Evolutionary conservation across 2,329 filamentous ascomycete genomes (phyloP).

Genomic region (Apiospora saccharicola): DNA sequence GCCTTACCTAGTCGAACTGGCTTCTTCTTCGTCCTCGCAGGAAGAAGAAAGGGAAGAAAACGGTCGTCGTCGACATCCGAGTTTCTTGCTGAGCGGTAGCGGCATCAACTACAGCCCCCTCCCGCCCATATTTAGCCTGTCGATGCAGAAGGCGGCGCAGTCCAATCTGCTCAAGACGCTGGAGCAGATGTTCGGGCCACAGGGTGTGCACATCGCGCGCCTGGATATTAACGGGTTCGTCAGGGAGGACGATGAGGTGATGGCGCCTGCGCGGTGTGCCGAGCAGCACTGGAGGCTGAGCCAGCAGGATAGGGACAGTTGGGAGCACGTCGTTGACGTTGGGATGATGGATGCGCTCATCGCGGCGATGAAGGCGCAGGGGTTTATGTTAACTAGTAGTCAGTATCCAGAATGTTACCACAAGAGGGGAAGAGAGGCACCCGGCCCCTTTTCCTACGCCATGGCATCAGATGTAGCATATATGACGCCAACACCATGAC

Average conservation of each 20-base stretch:
- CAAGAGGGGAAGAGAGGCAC: too few species aligned
- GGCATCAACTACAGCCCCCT: slow-evolving; percentile 4
- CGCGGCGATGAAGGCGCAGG: background rate
- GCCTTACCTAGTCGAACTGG: slow-evolving; percentile 1
- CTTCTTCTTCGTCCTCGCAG: background rate
- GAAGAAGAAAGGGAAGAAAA: too few species aligned
- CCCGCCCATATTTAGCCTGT: background rate
- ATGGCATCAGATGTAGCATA: background rate
- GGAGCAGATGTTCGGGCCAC: background rate
- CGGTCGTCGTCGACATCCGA: background rate
- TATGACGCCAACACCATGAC: background rate
- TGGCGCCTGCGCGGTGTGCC: slow-evolving; percentile 3
- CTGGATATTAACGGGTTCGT: slow-evolving; percentile 17
- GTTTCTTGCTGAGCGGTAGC: slow-evolving; percentile 14
- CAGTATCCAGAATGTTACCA: too few species aligned
- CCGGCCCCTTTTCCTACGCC: too few species aligned
- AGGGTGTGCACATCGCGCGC: background rate
- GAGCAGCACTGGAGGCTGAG: slow-evolving; percentile 10
- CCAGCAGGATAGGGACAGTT: background rate
- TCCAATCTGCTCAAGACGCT: background rate
- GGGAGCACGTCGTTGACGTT: background rate
- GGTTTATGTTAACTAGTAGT: background rate
- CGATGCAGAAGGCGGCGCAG: slow-evolving; percentile 19
- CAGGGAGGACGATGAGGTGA: background rate
- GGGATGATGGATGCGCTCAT: background rate